Conservation (phyloP, 2,329 filamentous ascomycete species). For the Arthrobotrys entomopaga region DNA sequence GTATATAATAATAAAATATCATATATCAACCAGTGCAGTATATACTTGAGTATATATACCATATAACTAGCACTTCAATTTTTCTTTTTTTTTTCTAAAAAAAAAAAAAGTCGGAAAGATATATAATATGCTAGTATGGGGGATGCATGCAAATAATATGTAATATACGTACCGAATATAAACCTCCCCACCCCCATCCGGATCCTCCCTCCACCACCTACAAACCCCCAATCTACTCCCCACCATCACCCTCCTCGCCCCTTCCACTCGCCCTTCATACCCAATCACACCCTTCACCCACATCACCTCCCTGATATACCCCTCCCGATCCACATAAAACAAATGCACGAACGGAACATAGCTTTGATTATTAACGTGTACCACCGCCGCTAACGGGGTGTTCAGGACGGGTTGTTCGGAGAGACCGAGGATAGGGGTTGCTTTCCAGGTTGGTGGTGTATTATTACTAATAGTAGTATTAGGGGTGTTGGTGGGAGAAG, state of each 20-base stretch:
- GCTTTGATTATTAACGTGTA: not conserved
- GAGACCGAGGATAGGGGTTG: no score
- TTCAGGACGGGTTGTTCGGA: not conserved
- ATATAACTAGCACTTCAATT: no score
- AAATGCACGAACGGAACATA: not conserved
- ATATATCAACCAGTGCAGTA: no score
- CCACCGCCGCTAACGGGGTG: not conserved
- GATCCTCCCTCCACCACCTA: not conserved
- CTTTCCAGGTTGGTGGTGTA: no score
- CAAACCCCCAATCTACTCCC: not conserved
- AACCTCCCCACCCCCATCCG: not conserved
- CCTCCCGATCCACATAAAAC: conserved; percentile 1
- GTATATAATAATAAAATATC: no score
- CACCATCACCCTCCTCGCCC: not conserved
- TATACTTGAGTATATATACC: no score
- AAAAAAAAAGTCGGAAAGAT: no score
- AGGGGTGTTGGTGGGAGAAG: no score
- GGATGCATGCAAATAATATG: not conserved
- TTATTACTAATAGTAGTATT: no score
- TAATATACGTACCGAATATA: not conserved
- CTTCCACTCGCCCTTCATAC: not conserved
- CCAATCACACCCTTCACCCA: not conserved
- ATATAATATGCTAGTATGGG: no score
- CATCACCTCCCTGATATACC: not conserved
- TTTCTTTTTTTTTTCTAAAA: no score